Evolutionary conservation across 2,329 filamentous ascomycete species (phyloP), one percentile per base, ranked within the genome.

Genomic region (Sclerotinia sclerotiorum): DNA sequence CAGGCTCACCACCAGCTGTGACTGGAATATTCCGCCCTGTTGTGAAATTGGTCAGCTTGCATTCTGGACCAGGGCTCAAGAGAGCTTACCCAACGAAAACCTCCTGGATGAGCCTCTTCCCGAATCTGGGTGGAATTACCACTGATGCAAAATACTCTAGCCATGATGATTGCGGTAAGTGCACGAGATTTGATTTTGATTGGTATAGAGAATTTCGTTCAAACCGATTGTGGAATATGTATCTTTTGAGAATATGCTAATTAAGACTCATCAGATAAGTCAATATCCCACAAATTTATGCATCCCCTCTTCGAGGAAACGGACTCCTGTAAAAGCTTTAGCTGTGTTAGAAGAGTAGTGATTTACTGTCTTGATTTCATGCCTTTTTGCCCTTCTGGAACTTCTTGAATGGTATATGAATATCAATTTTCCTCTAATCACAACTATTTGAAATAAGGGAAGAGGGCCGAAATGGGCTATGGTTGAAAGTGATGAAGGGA

Each of bases 71-170:
- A 56, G 8, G 32, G 0, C 8, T 27, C 13, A 42, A 32, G 27
- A 35, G 2, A 5, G 19, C 21, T 42, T 42, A 60, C 6, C 76
- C 73, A 3, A 75, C 74, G 4, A 85, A 76, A 32, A 81, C 76
- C 5, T 77, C 75, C 27, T 80, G 74, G 8, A 80, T 79, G 6
- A 85, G 73, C 17, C 76, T 70, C 3, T 77, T 75, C 15, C 84
- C 83, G 46, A 85, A 79, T 15, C 84, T 83, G 4, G 11, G 81
- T 82, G 4, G 82, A 82, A 57, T 78, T 80, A 51, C 82, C 83
- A 7, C 83, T 85, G 42, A 85, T 77, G 67, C 84, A 78, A 81
- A 83, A 85, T 49, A 81, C 74, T 74, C 72, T 71, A 65, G 73
- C 72, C 74, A 76, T 75, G 49, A 67, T 67, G 29, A 4, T 51